Base-by-base conservation (phyloP, 768 basidiomycete species). In the Boletus pseudopeckii region DNA sequence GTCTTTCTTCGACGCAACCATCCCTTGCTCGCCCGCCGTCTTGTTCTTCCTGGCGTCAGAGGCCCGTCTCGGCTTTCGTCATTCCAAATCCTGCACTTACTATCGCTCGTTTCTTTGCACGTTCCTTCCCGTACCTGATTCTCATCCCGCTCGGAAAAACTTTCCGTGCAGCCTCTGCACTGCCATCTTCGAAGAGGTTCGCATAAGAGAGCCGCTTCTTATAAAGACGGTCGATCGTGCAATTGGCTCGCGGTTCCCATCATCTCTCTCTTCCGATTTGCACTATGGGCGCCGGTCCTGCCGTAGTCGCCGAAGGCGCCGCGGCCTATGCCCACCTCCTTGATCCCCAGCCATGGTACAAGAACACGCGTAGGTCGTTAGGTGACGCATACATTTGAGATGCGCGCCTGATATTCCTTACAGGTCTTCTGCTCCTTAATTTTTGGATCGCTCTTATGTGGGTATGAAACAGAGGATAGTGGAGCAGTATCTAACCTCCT, bases 311-410 rank as follows among this genome's bases (percentile, higher is more conserved):
- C 17, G 42, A 71, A 45, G 56, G 59, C 14, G n/a, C 34, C 33
- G 72, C 73, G 45, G 77, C 74, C 39, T 82, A 79, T 57, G 66
- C 67, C 32, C 79, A 82, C 56, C 75, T 85, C 52, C 57, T 86
- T 54, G 79, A 87, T 67, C 81, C 84, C 18, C 79, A 70, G 59
- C 75, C 82, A 64, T 88, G 85, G 85, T 84, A 84, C 71, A 86
- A 83, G 75, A 87, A 88, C 73, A 78, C 67, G 66, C 76, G 84
- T 83, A 64, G 17, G 74, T 61, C 14, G 7, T 32, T 42, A 5
- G 6, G 13, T 2, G 8, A 24, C 15, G 17, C 18, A 14, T 22
- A 10, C 14, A 41, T 4, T 2, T 42, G 14, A 34, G 9, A 17
- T 34, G 15, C 15, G 28, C 18, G 7, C 14, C 43, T 48, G 33